Percentiles rank a stretch among this genome's conserved stretches.
Conservation (phyloP, 331 rosid genomes). For the Quercus phellos region DNA sequence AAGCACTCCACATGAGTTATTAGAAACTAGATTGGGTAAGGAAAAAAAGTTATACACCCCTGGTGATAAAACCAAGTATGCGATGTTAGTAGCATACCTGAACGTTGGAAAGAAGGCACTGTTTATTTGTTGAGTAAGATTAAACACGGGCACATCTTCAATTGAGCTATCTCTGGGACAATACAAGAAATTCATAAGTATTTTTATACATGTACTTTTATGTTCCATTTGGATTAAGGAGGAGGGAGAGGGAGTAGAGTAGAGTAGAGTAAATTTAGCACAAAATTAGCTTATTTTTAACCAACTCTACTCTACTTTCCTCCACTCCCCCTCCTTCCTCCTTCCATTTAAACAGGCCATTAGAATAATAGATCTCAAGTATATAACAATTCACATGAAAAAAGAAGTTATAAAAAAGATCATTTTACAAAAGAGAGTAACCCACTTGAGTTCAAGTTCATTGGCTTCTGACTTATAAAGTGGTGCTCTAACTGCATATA, state of each 20-base stretch:
- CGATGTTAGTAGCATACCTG: slow-evolving; percentile 49
- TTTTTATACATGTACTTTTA: not conserved
- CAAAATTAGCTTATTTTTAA: too few relatives aligned
- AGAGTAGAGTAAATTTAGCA: too few relatives aligned
- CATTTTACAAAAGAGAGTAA: slow-evolving; percentile 21
- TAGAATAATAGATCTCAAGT: not conserved
- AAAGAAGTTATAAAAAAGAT: slow-evolving; percentile 13
- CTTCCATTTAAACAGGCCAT: too few relatives aligned
- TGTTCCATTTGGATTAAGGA: too few relatives aligned
- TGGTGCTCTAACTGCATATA: slow-evolving; percentile 61
- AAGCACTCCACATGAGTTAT: not conserved
- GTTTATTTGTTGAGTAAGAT: slow-evolving; percentile 58
- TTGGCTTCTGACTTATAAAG: slow-evolving; percentile 38
- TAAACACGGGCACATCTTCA: slow-evolving; percentile 41
- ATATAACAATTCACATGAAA: slow-evolving; percentile 10
- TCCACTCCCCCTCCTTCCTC: too few relatives aligned
- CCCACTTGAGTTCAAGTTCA: slow-evolving; percentile 55
- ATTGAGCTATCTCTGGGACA: slow-evolving; percentile 50
- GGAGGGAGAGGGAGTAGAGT: too few relatives aligned
- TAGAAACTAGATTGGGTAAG: not conserved
- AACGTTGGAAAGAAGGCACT: slow-evolving; percentile 83
- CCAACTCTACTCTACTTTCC: too few relatives aligned
- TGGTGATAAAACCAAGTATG: not conserved
- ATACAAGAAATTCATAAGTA: not conserved
- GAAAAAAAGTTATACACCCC: not conserved